Evolutionary conservation across 2,329 filamentous ascomycete genomes (phyloP), one percentile per base, ranked within the genome.

Genomic region (Apiospora rasikravindrae): DNA sequence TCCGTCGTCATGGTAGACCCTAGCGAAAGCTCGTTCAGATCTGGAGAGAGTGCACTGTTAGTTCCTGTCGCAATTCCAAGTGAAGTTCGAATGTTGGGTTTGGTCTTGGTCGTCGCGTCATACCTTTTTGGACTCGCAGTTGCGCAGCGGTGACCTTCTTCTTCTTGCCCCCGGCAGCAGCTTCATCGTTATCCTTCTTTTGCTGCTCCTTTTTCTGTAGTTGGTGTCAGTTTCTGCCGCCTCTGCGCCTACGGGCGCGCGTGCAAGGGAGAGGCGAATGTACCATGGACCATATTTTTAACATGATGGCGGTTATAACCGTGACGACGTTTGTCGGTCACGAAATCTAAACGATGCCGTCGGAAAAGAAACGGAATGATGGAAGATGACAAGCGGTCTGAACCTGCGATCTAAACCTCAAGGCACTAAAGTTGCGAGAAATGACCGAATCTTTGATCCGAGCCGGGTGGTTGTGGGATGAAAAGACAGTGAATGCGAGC

Each of bases 241-340:
- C n/a, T 40, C 53, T 37, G 37, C 5, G n/a, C 33, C 19, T 1
- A 64, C 19, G 7, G 33, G 57, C 10, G 57, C 10, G 10, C 11
- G 22, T n/a, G 33, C 8, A 40, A n/a, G 57, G 14, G 13, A 29
- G 66, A 26, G 24, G 68, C 88, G 69, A 87, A 97, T 95, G 69
- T 87, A 97, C 95, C 96, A 98, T 98, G 79, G 95, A 97, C 96
- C 96, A 98, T 88, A 98, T 98, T 87, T 98, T 98, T 88, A 98
- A 89, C 96, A 98, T 98, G 81, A 87, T 95, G 86, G 76, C 78
- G 75, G 73, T 73, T 69, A 67, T 71, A 66, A 72, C 26, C 10
- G 67, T 49, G 57, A 64, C 33, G 33, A 29, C 10, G 26, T 19
- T 19, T 61, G 16, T 26, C 10, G 53, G 57, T 40, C 33, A 40